phyloP scores from a whole-genome alignment of 306 rosid genomes.

The Prunus dulcis region DNA sequence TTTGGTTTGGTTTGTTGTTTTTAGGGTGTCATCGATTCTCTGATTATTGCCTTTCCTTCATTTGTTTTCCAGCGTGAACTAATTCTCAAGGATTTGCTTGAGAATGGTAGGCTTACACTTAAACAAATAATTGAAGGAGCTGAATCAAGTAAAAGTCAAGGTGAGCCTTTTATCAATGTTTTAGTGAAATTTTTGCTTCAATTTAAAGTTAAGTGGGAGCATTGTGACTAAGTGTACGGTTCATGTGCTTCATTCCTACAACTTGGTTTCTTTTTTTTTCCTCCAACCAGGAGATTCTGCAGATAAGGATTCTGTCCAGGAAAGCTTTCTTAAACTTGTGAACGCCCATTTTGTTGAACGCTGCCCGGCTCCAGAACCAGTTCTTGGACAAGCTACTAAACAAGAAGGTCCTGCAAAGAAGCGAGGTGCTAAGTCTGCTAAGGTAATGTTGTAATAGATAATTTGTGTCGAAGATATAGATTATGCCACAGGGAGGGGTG shows the following conservation, averaged over 20 bases:
- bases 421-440: constrained; percentile 64
- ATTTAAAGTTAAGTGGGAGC: background rate
- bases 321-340: constrained; percentile 61
- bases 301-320: constrained; percentile 43
- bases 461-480: constrained; percentile 18
- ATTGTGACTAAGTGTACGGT: background rate
- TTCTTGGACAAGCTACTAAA: constrained; percentile 38
- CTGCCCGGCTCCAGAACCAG: constrained; percentile 73
- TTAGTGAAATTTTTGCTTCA: background rate
- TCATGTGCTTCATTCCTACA: background rate
- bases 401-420: constrained; percentile 44
- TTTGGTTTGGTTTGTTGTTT: constrained; percentile 14
- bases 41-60: constrained; percentile 5
- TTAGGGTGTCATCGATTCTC: constrained; percentile 10
- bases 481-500: background rate
- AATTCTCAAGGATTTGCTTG: constrained; percentile 77
- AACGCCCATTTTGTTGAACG: constrained; percentile 56
- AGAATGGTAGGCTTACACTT: constrained; percentile 74
- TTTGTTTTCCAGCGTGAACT: constrained; percentile 51
- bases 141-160: constrained; percentile 45
- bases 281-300: constrained; percentile 37
- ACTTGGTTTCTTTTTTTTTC: background rate
- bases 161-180: constrained; percentile 29
- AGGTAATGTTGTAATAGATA: constrained; percentile 44
- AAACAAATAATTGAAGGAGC: constrained; percentile 73